Evolutionary conservation across 352 stramenopile genomes (phyloP), one percentile per base, ranked within the genome.

Genomic region (Phytophthora tubulina): DNA sequence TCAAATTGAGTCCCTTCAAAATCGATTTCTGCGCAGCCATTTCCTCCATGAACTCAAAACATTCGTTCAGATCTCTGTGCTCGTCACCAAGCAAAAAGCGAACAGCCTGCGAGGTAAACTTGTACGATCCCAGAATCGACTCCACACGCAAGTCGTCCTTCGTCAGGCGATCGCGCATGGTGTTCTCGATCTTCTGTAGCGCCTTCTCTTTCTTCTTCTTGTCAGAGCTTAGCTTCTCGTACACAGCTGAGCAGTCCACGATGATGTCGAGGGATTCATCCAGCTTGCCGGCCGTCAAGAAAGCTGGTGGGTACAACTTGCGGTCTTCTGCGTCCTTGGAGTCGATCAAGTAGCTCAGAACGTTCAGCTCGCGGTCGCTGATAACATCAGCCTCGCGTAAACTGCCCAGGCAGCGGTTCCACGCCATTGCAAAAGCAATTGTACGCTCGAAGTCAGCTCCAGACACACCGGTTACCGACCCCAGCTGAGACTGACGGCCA

Each of bases 171-270:
- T 94, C 88, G 15, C 85, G 86, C 89, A 96, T 96, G 10, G 84
- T 90, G 15, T 79, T 93, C 53, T 95, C 89, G 41, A 96, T 90
- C 75, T 95, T 96, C 63, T 96, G 88, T 27, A 96, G 63, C 3
- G 85, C 75, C 74, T 96, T 96, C 13, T 93, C 89, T 56, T 96
- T 94, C 69, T 95, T 95, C 72, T 96, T 96, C 68, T 96, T 95
- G 73, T 95, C 89, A 2, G 81, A 85, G 58, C 85, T 90, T 21
- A 96, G 77, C 62, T 94, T 93, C 57, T 96, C 86, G 58, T 95
- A 94, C 30, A 95, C 63, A 13, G 86, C 76, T 0, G 84, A 82
- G 48, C 89, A 96, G 30, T 96, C 89, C 0, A 82, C 80, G 44
- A 94, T 90, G 54, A 95, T 96, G 53, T 96, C 89, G 27, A 96